Evolutionary conservation across 2,329 filamentous ascomycete species (phyloP).

Genomic region (Orbilia blumenaviensis): DNA sequence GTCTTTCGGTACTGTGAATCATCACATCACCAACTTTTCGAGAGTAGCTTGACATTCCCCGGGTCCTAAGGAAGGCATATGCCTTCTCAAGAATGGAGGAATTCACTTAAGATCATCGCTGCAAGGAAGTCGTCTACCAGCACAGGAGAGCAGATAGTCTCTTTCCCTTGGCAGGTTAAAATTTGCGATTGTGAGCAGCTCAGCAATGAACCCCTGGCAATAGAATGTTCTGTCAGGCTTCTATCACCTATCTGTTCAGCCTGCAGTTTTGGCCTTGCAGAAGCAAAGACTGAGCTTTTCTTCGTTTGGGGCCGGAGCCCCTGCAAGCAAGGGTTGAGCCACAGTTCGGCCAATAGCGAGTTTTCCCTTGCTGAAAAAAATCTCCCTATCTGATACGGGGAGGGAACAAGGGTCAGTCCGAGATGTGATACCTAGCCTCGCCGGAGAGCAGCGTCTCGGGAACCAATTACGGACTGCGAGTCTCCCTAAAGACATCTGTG

Average conservation of each 20-base stretch:
- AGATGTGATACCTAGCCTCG: conserved; percentile 41
- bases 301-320: conserved; percentile 50
- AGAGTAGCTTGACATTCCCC: conserved; percentile 30
- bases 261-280: conserved; percentile 37
- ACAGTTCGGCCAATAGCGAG: conserved; percentile 37
- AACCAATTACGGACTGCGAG: conserved; percentile 24
- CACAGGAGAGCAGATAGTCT: conserved; percentile 7
- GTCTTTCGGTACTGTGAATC: background rate
- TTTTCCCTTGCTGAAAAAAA: conserved; percentile 40
- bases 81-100: conserved; percentile 39
- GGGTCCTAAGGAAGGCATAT: conserved; percentile 39
- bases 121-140: conserved; percentile 32
- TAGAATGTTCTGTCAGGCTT: conserved; percentile 53
- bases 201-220: conserved; percentile 36
- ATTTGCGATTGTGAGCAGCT: conserved; percentile 48
- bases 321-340: conserved; percentile 32
- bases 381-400: conserved; percentile 53
- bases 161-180: conserved; percentile 22
- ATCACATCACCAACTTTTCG: conserved; percentile 10
- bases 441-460: conserved; percentile 20
- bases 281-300: conserved; percentile 26
- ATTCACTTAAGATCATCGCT: conserved; percentile 15
- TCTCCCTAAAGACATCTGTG: conserved; percentile 21
- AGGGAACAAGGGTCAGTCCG: conserved; percentile 29
- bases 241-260: conserved; percentile 51